Percentiles rank a stretch among this genome's conserved stretches.
Conservation (phyloP, 257 asterid genomes). For the Solanum neorickii region DNA sequence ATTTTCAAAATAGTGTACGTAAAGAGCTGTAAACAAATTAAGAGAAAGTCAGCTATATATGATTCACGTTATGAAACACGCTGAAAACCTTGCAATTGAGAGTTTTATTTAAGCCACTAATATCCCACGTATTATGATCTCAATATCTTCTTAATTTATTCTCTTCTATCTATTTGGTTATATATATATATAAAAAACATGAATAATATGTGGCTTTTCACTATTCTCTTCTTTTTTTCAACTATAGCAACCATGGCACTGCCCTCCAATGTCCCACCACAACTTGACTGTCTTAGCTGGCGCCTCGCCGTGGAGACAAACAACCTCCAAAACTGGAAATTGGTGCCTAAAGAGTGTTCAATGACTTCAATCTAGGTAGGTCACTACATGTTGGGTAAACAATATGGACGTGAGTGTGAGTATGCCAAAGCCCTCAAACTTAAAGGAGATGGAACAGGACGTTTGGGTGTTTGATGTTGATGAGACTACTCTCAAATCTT, state of each 20-base stretch:
- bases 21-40: too few species aligned
- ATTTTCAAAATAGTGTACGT: background rate
- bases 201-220: background rate
- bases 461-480: slow-evolving; percentile 42
- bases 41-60: background rate
- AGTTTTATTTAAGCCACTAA: background rate
- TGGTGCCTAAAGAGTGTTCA: slow-evolving; percentile 36
- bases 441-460: slow-evolving; percentile 24
- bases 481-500: slow-evolving; percentile 31
- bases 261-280: slow-evolving; percentile 5
- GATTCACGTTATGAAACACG: background rate
- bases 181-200: background rate
- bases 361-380: slow-evolving; percentile 25
- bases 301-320: slow-evolving; percentile 46
- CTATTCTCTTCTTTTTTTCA: background rate
- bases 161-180: background rate
- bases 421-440: slow-evolving; percentile 20
- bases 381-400: slow-evolving; percentile 48
- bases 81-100: background rate
- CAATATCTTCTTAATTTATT: background rate
- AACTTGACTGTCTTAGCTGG: slow-evolving; percentile 23
- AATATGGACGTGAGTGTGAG: slow-evolving; percentile 38
- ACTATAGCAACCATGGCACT: background rate
- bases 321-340: slow-evolving; percentile 27
- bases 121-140: background rate